Evolutionary conservation across 352 stramenopile species (phyloP).

Genomic region (Thalassiosira mediterranea): DNA sequence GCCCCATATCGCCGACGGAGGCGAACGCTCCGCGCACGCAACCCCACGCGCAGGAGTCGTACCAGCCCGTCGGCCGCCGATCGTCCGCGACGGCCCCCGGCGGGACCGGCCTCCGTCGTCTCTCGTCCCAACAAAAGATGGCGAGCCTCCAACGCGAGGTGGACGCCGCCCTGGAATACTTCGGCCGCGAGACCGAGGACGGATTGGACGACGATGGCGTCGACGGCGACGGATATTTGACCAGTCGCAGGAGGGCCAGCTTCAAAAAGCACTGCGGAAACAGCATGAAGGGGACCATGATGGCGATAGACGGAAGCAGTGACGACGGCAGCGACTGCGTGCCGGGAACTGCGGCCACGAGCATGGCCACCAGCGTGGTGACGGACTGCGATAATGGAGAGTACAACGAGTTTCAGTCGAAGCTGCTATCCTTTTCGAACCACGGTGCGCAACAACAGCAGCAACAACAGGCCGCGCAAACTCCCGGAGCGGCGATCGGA

Average conservation of each 20-base stretch:
- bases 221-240: conserved; percentile 21
- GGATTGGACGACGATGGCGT: conserved; percentile 24
- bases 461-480: background rate
- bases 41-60: background rate
- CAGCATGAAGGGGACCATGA: background rate
- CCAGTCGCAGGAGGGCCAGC: background rate
- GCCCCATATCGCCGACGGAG: background rate
- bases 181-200: conserved; percentile 31
- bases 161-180: conserved; percentile 48
- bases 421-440: conserved; percentile 9
- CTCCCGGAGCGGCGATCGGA: background rate
- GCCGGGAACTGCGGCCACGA: conserved; percentile 25
- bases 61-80: conserved; percentile 1
- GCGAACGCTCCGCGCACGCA: background rate
- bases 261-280: background rate
- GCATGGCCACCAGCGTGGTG: conserved; percentile 21
- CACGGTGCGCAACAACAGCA: background rate
- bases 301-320: too few relatives aligned
- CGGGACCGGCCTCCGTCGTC: background rate
- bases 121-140: conserved; percentile 34
- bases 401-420: conserved; percentile 12
- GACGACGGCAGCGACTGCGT: conserved; percentile 12
- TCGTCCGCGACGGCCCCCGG: background rate
- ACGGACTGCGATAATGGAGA: conserved; percentile 25
- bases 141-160: conserved; percentile 41